Conservation (phyloP, 202 grass and related monocot species). For the Zoysia matrella region DNA sequence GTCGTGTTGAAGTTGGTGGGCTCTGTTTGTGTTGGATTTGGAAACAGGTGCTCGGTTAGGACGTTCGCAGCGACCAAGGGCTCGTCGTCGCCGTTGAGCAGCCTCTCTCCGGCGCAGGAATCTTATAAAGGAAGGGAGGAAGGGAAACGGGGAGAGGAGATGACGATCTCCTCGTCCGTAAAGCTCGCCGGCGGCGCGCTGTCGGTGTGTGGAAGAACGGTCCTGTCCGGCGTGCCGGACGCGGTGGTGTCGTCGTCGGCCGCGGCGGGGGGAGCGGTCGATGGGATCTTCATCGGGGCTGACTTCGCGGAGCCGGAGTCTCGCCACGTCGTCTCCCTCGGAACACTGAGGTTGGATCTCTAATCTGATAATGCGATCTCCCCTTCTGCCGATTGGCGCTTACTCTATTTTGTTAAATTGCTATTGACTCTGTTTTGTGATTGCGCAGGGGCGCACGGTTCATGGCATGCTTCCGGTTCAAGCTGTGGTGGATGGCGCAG, state of each 20-base stretch:
- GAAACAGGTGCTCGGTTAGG: background rate
- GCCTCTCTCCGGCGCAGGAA: background rate
- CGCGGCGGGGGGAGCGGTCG: constrained; percentile 50
- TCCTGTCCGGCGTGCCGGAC: constrained; percentile 70
- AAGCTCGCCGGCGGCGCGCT: constrained; percentile 61
- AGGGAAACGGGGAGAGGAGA: constrained; percentile 25
- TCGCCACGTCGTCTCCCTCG: constrained; percentile 78
- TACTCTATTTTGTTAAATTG: no score
- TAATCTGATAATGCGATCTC: background rate
- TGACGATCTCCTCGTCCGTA: constrained; percentile 70
- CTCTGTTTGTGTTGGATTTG: background rate
- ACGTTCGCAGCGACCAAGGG: constrained; percentile 13
- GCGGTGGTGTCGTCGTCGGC: constrained; percentile 57
- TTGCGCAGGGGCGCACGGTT: constrained; percentile 64
- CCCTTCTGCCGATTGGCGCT: background rate
- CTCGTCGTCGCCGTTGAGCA: background rate
- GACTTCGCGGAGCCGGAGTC: constrained; percentile 44
- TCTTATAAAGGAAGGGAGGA: background rate
- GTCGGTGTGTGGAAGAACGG: constrained; percentile 46
- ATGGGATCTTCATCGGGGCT: constrained; percentile 81
- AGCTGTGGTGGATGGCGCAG: no score
- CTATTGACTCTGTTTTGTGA: background rate
- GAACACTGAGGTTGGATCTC: constrained; percentile 54
- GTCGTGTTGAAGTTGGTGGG: background rate
- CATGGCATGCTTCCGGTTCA: constrained; percentile 63